These are phyloP conservation scores for Quercus berberidifolia DNA, from an alignment of 306 rosid species.

Conservation along the genomic window DNA sequence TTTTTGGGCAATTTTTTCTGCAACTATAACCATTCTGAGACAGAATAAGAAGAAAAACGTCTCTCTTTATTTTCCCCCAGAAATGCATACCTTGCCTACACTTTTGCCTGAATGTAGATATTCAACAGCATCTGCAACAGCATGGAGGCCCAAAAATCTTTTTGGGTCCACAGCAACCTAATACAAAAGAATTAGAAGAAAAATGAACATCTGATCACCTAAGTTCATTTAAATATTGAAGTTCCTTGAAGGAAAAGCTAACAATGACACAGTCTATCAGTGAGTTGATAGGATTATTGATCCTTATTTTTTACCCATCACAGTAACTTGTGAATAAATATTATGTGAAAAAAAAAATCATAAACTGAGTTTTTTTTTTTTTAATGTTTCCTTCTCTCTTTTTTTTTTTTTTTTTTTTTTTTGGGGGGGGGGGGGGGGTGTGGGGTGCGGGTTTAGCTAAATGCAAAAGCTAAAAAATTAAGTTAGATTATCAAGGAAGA, in stretches of 20 bases:
- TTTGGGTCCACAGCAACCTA: slow-evolving; percentile 80
- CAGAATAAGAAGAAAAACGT: background rate
- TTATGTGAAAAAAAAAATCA: too few species aligned
- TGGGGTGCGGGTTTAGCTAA: too few species aligned
- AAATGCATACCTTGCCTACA: slow-evolving; percentile 78
- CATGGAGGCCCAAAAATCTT: slow-evolving; percentile 63
- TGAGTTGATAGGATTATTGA: too few species aligned
- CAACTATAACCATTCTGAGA: background rate
- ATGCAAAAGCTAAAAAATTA: background rate
- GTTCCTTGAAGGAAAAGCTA: background rate
- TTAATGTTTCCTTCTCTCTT: background rate
- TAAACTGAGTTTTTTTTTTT: too few species aligned
- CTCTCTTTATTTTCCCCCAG: background rate
- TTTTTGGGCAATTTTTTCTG: background rate
- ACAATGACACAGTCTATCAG: background rate
- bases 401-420: too few species aligned
- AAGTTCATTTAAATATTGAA: background rate
- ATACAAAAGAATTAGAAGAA: slow-evolving; percentile 14
- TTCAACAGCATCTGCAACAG: slow-evolving; percentile 88
- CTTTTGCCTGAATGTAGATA: slow-evolving; percentile 96
- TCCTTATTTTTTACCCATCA: too few species aligned
- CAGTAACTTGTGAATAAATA: background rate
- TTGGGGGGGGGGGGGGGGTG: too few species aligned
- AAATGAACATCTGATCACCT: background rate
- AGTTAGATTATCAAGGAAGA: background rate